Evolutionary conservation across 2,329 filamentous ascomycete genomes (phyloP).

Genomic region (Pyricularia grisea): DNA sequence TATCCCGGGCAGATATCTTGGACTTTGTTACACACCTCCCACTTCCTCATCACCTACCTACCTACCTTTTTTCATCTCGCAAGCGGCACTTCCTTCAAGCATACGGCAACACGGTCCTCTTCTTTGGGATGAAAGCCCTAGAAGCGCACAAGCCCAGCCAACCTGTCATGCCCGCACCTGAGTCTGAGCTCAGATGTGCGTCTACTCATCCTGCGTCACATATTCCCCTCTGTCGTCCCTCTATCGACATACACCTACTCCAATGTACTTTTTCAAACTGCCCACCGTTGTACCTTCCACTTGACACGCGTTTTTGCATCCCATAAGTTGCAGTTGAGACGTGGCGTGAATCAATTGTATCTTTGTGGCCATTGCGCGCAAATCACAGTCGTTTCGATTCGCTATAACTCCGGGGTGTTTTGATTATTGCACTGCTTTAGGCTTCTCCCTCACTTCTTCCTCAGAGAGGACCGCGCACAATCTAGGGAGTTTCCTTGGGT

Average conservation of each 20-base stretch:
- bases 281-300: neutral
- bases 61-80: neutral
- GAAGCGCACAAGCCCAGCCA: neutral
- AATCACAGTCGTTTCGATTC: neutral
- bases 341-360: neutral
- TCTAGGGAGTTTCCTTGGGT: neutral
- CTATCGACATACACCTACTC: neutral
- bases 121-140: neutral
- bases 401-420: neutral
- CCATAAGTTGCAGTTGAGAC: neutral
- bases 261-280: neutral
- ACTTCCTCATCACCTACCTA: neutral
- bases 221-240: neutral
- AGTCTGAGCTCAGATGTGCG: neutral
- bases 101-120: neutral
- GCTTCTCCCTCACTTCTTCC: neutral
- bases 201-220: neutral
- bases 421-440: neutral
- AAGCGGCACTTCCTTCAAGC: neutral
- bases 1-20: neutral
- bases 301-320: neutral
- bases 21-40: neutral
- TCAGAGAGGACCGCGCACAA: neutral
- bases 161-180: neutral
- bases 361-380: neutral